Evolutionary conservation across 2,329 filamentous ascomycete genomes (phyloP).

Genomic region (Colletotrichum cereale): DNA sequence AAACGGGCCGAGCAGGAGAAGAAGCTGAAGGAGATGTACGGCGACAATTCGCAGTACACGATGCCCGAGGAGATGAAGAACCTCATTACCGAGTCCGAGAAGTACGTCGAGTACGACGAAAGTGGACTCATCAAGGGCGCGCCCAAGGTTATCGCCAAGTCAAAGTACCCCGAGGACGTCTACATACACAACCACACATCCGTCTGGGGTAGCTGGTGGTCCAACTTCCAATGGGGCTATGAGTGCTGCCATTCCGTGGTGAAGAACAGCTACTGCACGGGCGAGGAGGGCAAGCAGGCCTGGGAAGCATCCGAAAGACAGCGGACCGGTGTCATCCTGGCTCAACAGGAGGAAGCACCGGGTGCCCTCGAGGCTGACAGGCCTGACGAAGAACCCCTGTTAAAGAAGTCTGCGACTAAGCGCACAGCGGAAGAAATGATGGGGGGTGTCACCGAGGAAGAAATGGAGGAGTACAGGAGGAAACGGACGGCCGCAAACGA

Average conservation of each 20-base stretch:
- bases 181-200: slow-evolving; percentile 90
- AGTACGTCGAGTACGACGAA: slow-evolving; percentile 95
- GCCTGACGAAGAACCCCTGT: slow-evolving; percentile 48
- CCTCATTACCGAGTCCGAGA: slow-evolving; percentile 82
- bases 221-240: slow-evolving; percentile 95
- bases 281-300: slow-evolving; percentile 85
- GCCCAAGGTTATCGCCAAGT: slow-evolving; percentile 80
- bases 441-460: slow-evolving; percentile 81
- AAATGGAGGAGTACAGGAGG: slow-evolving; percentile 86
- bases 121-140: slow-evolving; percentile 90
- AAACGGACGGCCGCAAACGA: slow-evolving; percentile 81
- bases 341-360: slow-evolving; percentile 44
- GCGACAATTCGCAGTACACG: slow-evolving; percentile 66
- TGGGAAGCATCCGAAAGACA: slow-evolving; percentile 81
- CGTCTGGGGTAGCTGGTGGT: slow-evolving; percentile 98
- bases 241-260: slow-evolving; percentile 92
- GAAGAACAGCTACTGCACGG: slow-evolving; percentile 98
- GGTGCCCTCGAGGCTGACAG: slow-evolving; percentile 48
- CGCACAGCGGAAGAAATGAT: slow-evolving; percentile 84
- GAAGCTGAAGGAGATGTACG: slow-evolving; percentile 85
- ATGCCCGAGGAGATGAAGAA: slow-evolving; percentile 71
- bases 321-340: slow-evolving; percentile 60
- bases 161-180: slow-evolving; percentile 92
- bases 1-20: slow-evolving; percentile 77
- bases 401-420: slow-evolving; percentile 67